Conservation (phyloP, 108 stramenopile species). For the Pseudonitzschia multistriata region DNA sequence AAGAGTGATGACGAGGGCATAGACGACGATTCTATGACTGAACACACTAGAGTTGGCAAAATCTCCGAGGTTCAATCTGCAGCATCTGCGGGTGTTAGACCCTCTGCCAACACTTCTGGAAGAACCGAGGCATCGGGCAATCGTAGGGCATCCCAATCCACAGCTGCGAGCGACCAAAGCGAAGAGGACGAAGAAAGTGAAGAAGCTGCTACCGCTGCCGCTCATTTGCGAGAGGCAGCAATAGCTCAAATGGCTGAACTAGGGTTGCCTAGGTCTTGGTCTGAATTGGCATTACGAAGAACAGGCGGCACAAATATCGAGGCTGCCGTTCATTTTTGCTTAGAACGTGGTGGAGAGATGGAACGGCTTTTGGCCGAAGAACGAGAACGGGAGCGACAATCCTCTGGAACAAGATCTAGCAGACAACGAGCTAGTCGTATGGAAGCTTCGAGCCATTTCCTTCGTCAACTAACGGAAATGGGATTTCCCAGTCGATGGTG, state of each 20-base stretch:
- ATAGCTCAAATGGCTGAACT: conserved; percentile 88
- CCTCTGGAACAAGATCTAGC: conserved; percentile 30
- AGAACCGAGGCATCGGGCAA: conserved; percentile 15
- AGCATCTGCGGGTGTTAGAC: neutral
- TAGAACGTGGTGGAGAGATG: conserved; percentile 93
- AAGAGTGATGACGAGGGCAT: neutral
- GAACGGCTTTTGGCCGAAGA: conserved; percentile 86
- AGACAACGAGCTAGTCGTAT: conserved; percentile 46
- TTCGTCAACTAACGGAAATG: conserved; percentile 93
- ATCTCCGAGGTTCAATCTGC: neutral
- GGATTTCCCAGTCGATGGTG: conserved; percentile 96
- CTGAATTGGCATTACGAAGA: conserved; percentile 83
- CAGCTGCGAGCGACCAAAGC: conserved; percentile 28
- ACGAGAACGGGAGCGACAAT: conserved; percentile 47
- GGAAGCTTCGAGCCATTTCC: conserved; percentile 50
- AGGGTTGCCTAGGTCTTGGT: conserved; percentile 82
- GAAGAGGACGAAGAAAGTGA: conserved; percentile 55
- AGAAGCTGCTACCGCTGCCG: conserved; percentile 49
- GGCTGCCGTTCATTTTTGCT: conserved; percentile 93
- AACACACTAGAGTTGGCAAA: neutral
- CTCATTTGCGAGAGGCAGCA: conserved; percentile 76
- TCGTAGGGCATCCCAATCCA: conserved; percentile 30
- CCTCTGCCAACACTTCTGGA: neutral
- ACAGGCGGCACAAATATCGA: conserved; percentile 90
- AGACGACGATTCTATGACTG: neutral